Conservation (phyloP, 305 asterid species). For the Solanum aculeatissimum region DNA sequence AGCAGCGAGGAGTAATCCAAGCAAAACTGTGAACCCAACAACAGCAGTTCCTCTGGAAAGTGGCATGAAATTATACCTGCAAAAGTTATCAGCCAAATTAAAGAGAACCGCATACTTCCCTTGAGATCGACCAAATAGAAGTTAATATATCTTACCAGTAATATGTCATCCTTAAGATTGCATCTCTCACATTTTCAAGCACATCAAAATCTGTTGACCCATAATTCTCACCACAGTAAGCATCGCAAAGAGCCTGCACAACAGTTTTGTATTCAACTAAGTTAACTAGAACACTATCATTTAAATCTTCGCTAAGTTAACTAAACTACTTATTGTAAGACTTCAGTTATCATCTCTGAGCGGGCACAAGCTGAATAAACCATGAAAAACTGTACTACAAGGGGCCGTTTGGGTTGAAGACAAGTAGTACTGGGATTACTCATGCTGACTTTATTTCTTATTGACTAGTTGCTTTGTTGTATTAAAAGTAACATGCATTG, state of each 20-base stretch:
- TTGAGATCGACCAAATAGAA: neutral
- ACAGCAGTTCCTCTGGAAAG: slow-evolving; percentile 73
- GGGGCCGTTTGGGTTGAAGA: neutral
- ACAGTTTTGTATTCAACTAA: neutral
- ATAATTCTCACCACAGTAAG: slow-evolving; percentile 70
- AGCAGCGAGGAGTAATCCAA: slow-evolving; percentile 87
- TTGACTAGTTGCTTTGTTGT: neutral
- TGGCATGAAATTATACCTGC: slow-evolving; percentile 93
- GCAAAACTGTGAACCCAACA: slow-evolving; percentile 71
- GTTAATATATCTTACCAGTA: slow-evolving; percentile 53
- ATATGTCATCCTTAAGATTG: slow-evolving; percentile 77
- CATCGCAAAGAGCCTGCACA: slow-evolving; percentile 85
- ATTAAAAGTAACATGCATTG: neutral
- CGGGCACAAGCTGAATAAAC: neutral
- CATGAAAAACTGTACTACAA: neutral
- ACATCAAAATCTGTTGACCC: slow-evolving; percentile 81
- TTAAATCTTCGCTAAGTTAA: neutral
- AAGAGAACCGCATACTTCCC: neutral
- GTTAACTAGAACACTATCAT: neutral
- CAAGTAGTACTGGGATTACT: neutral
- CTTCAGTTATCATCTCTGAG: neutral
- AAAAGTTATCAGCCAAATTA: neutral
- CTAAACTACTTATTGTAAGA: neutral
- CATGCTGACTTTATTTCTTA: neutral
- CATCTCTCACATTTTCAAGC: slow-evolving; percentile 81